These are phyloP conservation scores for Ceratocystis harringtonii DNA, from an alignment of 2,329 filamentous ascomycete genomes.

Conservation along the genomic window DNA sequence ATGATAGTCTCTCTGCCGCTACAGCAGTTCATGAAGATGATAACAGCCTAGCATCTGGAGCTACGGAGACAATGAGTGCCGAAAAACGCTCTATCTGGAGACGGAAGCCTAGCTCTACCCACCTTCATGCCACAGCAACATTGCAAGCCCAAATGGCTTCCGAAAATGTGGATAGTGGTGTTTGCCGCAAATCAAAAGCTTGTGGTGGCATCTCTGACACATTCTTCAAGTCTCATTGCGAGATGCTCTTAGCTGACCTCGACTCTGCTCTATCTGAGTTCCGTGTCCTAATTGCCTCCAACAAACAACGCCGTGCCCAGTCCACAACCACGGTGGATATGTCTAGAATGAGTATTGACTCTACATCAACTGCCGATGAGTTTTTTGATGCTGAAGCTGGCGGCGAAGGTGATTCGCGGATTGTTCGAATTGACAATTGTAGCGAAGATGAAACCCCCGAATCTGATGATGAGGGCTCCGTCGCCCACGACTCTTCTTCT, in stretches of 20 bases:
- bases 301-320: constrained; percentile 57
- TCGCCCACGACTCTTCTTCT: constrained; percentile 40
- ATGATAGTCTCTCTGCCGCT: constrained; percentile 22
- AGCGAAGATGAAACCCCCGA: constrained; percentile 51
- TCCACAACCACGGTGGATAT: constrained; percentile 33
- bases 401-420: constrained; percentile 44
- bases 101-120: constrained; percentile 54
- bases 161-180: constrained; percentile 22
- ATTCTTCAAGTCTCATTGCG: constrained; percentile 64
- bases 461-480: constrained; percentile 40
- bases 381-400: constrained; percentile 85
- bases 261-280: constrained; percentile 77
- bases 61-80: not conserved
- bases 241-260: constrained; percentile 68
- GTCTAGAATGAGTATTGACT: constrained; percentile 58
- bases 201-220: constrained; percentile 37
- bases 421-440: constrained; percentile 53
- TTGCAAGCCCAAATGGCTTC: constrained; percentile 24
- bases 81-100: constrained; percentile 66
- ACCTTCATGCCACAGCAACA: constrained; percentile 25
- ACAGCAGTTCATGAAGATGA: constrained; percentile 34
- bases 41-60: constrained; percentile 6
- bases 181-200: constrained; percentile 26
- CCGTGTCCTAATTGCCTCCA: constrained; percentile 57
- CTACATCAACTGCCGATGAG: constrained; percentile 61